These are phyloP conservation scores for Xylaria bambusicola DNA, from an alignment of 495 filamentous ascomycete species.

Conservation along the genomic window DNA sequence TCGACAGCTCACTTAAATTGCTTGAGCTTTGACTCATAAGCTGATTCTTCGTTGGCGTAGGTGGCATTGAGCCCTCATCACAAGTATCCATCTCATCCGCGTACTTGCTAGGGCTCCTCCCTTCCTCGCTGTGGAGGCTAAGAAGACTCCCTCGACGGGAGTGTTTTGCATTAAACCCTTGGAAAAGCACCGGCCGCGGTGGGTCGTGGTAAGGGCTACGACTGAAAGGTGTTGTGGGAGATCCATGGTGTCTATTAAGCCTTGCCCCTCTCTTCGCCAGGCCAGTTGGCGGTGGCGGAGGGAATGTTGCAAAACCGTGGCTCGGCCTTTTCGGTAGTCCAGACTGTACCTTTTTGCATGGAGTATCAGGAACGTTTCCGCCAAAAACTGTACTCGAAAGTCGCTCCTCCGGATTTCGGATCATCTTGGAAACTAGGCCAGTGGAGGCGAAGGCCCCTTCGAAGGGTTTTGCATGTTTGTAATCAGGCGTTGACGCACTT, in stretches of 20 bases:
- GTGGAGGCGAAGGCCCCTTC: constrained; percentile 92
- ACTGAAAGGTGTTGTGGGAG: constrained; percentile 63
- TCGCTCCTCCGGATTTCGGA: constrained; percentile 55
- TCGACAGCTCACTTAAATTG: constrained; percentile 29
- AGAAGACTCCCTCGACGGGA: constrained; percentile 72
- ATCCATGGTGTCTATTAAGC: constrained; percentile 36
- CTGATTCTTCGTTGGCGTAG: constrained; percentile 81
- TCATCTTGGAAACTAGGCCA: constrained; percentile 86
- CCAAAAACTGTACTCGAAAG: constrained; percentile 18
- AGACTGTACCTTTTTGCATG: constrained; percentile 65
- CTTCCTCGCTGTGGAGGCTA: constrained; percentile 76
- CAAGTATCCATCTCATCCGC: constrained; percentile 57
- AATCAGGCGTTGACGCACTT: constrained; percentile 80
- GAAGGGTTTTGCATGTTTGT: constrained; percentile 77
- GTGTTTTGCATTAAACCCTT: constrained; percentile 38
- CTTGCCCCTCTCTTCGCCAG: constrained; percentile 50
- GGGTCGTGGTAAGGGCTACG: constrained; percentile 22
- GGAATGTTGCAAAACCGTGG: constrained; percentile 64
- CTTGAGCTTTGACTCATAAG: constrained; percentile 21
- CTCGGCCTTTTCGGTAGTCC: constrained; percentile 48
- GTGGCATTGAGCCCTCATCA: constrained; percentile 73
- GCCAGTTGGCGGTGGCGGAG: constrained; percentile 51
- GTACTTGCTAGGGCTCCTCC: constrained; percentile 48
- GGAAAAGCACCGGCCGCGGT: constrained; percentile 41
- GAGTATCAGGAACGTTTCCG: constrained; percentile 80